Base-by-base conservation (phyloP, 2,329 filamentous ascomycete genomes). In the Microascus cirrosus region DNA sequence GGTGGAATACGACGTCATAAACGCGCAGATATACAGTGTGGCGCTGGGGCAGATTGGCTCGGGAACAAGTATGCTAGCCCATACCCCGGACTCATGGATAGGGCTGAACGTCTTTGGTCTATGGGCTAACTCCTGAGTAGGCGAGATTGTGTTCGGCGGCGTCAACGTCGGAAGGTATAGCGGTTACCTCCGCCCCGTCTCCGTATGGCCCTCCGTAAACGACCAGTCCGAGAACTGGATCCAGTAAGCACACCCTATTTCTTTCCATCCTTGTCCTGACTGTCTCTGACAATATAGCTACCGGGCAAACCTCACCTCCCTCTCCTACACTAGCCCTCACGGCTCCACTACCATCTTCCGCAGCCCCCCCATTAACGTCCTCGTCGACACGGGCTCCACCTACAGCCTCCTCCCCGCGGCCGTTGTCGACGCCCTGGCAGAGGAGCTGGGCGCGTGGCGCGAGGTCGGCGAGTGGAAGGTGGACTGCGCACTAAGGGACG, bases 361-460 rank as follows among this genome's bases (percentile, higher is more conserved):
- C 2, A 60, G 58, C 1, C 61, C 75, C 73, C 73, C 77, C 25
- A 63, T 70, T 11, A 72, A 71, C 54, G 73, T 77, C 24, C 71
- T 79, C 65, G 70, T 82, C 56, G 80, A 83, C 67, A 78, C 75
- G 2, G 80, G 80, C 56, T 76, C 77, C 1, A 80, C 79, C 0
- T 65, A 81, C 13, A 74, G 69, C 3, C 71, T 75, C 22, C 71
- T 82, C 42, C 78, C 77, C 20, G 62, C 68, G 11, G 50, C 66
- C 1, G 66, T 78, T 8, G 75, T 76, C n/a, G 59, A 63, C 5
- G 71, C 71, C 2, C 70, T 82, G 3, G 71, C 76, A 1, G 61
- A 68, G 3, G 68, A 69, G n/a, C 73, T 82, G 35, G 69, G 70
- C 11, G 76, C 73, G 0, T 52, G 32, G 51, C 39, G 64, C 34